phyloP scores from a whole-genome alignment of 164 flowering plant species.

The Aristolochia fimbriata region DNA sequence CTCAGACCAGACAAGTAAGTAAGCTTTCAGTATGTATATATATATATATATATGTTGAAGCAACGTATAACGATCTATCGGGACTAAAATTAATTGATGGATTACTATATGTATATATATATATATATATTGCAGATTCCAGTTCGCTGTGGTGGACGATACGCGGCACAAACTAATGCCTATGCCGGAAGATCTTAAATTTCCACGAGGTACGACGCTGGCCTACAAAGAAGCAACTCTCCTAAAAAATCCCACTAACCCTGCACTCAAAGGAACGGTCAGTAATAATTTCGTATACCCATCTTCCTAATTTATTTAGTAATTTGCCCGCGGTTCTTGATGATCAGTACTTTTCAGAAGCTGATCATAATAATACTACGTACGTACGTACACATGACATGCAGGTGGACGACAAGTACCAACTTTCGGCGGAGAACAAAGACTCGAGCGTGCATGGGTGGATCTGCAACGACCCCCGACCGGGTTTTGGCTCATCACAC shows the following conservation, averaged over 20 bases:
- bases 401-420: conserved; percentile 94
- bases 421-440: conserved; percentile 60
- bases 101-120: no score
- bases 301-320: no score
- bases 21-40: no score
- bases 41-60: no score
- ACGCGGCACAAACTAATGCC: conserved; percentile 74
- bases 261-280: conserved; percentile 71
- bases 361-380: background rate
- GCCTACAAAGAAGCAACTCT: conserved; percentile 89
- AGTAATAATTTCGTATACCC: no score
- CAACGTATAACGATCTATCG: no score
- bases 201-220: conserved; percentile 46
- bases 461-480: conserved; percentile 43
- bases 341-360: background rate
- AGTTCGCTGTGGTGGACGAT: conserved; percentile 77
- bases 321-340: background rate
- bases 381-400: background rate
- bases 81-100: background rate
- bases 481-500: conserved; percentile 89
- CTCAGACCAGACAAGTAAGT: conserved; percentile 73
- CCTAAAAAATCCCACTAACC: conserved; percentile 51
- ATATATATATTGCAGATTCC: conserved; percentile 48
- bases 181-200: conserved; percentile 65
- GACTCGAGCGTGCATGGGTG: conserved; percentile 76